Evolutionary conservation across 768 basidiomycete genomes (phyloP).

Genomic region (Auricularia sp.): DNA sequence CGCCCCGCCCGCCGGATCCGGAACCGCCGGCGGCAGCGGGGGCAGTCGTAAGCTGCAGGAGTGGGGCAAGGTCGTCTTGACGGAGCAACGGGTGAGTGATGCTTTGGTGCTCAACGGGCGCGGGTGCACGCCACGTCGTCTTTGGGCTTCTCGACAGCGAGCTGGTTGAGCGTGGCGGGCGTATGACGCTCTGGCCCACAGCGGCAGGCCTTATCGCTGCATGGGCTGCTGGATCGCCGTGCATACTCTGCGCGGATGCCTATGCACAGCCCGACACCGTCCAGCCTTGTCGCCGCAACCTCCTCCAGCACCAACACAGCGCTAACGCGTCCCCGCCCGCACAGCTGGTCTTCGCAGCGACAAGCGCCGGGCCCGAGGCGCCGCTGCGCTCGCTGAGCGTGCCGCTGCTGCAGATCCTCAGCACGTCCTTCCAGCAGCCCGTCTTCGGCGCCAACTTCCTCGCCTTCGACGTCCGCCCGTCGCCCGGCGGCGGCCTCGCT

Average conservation of each 20-base stretch:
- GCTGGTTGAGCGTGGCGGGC: too few relatives aligned
- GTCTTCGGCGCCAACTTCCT: constrained; percentile 61
- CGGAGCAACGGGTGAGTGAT: constrained; percentile 57
- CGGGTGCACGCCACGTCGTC: background rate
- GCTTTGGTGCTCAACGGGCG: too few relatives aligned
- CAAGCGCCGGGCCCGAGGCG: constrained; percentile 10
- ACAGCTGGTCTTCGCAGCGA: constrained; percentile 52
- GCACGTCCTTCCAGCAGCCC: constrained; percentile 68
- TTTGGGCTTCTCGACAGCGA: background rate
- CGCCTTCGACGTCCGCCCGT: constrained; percentile 53
- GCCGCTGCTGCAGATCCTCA: constrained; percentile 53
- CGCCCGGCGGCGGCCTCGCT: constrained; percentile 54
- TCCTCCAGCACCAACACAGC: too few relatives aligned
- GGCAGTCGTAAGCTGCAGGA: constrained; percentile 49
- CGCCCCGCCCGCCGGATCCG: constrained; percentile 29
- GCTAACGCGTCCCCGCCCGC: constrained; percentile 2
- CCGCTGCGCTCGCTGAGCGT: constrained; percentile 38
- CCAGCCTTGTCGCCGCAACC: too few relatives aligned
- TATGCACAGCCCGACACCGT: too few relatives aligned
- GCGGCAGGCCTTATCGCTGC: too few relatives aligned
- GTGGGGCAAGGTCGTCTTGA: constrained; percentile 49
- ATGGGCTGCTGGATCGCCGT: too few relatives aligned
- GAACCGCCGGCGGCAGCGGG: constrained; percentile 39
- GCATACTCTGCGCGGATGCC: too few relatives aligned
- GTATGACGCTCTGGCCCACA: too few relatives aligned